Conservation (phyloP, 768 basidiomycete genomes). For the Coprinellus micaceus region DNA sequence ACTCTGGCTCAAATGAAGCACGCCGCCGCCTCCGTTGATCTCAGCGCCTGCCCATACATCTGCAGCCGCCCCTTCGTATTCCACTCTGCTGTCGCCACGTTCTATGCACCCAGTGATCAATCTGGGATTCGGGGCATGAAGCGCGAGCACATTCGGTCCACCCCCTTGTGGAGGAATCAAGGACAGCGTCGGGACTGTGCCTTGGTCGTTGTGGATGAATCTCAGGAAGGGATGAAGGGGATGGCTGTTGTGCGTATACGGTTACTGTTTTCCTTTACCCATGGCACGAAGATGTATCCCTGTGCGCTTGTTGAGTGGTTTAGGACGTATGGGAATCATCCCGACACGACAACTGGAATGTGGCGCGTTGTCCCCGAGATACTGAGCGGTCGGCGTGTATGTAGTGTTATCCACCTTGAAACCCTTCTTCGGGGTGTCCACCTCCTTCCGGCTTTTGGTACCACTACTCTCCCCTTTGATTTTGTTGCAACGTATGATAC, state of each 20-base stretch:
- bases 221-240: constrained; percentile 20
- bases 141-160: constrained; percentile 13
- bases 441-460: constrained; percentile 26
- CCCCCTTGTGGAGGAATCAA: constrained; percentile 21
- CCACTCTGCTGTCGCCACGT: constrained; percentile 2
- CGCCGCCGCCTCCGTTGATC: neutral
- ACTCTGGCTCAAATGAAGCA: too few relatives aligned
- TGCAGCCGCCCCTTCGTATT: neutral
- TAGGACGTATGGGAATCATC: constrained; percentile 14
- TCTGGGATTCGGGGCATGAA: constrained; percentile 5
- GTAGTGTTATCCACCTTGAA: constrained; percentile 20
- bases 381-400: constrained; percentile 6
- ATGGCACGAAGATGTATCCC: constrained; percentile 9
- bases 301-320: constrained; percentile 30
- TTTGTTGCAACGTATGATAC: neutral
- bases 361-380: constrained; percentile 29
- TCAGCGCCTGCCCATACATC: neutral
- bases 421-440: constrained; percentile 26
- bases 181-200: constrained; percentile 25
- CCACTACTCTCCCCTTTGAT: constrained; percentile 12
- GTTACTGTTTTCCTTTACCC: constrained; percentile 22
- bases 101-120: constrained; percentile 6
- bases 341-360: constrained; percentile 22
- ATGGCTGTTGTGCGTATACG: constrained; percentile 20
- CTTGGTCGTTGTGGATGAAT: constrained; percentile 19